Conservation (phyloP, 352 stramenopile species). For the Globisporangium solare region DNA sequence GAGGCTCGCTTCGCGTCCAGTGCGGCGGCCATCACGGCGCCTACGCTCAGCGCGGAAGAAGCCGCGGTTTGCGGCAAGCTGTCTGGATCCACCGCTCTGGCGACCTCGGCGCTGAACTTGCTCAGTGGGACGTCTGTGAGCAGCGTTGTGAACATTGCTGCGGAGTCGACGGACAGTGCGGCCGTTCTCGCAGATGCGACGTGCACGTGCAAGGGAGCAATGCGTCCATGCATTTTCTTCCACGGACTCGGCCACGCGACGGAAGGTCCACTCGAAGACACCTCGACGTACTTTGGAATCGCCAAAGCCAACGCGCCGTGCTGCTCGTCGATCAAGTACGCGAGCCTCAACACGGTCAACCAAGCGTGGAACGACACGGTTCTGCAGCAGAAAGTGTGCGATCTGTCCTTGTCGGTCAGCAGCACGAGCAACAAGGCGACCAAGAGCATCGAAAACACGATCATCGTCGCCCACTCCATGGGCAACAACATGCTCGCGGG, state of each 20-base stretch:
- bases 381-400: slow-evolving; percentile 35
- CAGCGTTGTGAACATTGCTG: slow-evolving; percentile 7
- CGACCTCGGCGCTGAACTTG: slow-evolving; percentile 15
- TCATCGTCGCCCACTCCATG: slow-evolving; percentile 65
- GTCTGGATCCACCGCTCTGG: not conserved
- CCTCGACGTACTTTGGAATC: slow-evolving; percentile 30
- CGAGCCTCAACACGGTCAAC: slow-evolving; percentile 38
- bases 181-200: slow-evolving; percentile 11
- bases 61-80: slow-evolving; percentile 8
- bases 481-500: slow-evolving; percentile 44
- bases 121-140: slow-evolving; percentile 3
- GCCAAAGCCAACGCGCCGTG: slow-evolving; percentile 48
- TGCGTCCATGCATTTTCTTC: slow-evolving; percentile 52
- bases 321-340: slow-evolving; percentile 51
- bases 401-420: slow-evolving; percentile 33
- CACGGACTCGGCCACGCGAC: slow-evolving; percentile 34
- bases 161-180: slow-evolving; percentile 9
- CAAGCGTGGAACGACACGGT: slow-evolving; percentile 36
- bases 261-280: slow-evolving; percentile 30
- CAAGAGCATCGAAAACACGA: slow-evolving; percentile 52
- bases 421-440: slow-evolving; percentile 26
- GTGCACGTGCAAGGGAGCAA: slow-evolving; percentile 35
- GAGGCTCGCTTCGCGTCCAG: slow-evolving; percentile 22
- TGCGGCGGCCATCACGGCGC: not conserved
- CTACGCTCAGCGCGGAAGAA: slow-evolving; percentile 5